Base-by-base conservation (phyloP, 768 basidiomycete species). In the Russula sp. region DNA sequence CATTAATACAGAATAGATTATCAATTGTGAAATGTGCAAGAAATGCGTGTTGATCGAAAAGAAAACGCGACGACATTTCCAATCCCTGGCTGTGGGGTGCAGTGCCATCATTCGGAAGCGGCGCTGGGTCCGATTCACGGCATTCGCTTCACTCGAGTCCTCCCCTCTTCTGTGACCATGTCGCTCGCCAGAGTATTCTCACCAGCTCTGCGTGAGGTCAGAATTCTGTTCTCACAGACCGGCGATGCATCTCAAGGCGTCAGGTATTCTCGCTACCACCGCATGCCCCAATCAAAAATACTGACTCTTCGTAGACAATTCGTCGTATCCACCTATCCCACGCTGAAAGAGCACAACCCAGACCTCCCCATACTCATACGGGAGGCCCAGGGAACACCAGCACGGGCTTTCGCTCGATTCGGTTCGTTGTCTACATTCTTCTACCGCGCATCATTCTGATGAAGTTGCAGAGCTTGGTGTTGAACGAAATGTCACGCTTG, bases 321-420 rank as follows among this genome's bases (percentile, higher is more conserved):
- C 74, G 82, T 93, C 69, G 72, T 84, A 46, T 79, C 88, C 32
- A 81, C 84, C 65, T 92, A 93, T 70, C 83, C 87, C 5, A 67
- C 77, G 56, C 82, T 92, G 69, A 92, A 93, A 76, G 80, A 88
- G 71, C 76, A 87, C 73, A 93, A 93, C 70, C 91, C 90, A 42
- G 86, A 93, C 75, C 75, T 93, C n/a, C 91, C 90, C 18, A 80
- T 91, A 41, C 73, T 93, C 68, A 88, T 93, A 69, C 81, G 91
- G 68, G 88, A 91, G 74, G 91, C 89, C 16, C 77, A 75, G 56
- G 88, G 85, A 41, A 90, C 88, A 8, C 89, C 88, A 41, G 90
- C 90, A 64, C 80, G 91, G 70, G 83, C 82, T 50, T 93, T 92
- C 80, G 90, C 88, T 56, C 79, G 91, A 69, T 93, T 90, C 70